Evolutionary conservation across 140 eudicot genomes (phyloP), one percentile per base, ranked within the genome.

Genomic region (Senecio squalidus): DNA sequence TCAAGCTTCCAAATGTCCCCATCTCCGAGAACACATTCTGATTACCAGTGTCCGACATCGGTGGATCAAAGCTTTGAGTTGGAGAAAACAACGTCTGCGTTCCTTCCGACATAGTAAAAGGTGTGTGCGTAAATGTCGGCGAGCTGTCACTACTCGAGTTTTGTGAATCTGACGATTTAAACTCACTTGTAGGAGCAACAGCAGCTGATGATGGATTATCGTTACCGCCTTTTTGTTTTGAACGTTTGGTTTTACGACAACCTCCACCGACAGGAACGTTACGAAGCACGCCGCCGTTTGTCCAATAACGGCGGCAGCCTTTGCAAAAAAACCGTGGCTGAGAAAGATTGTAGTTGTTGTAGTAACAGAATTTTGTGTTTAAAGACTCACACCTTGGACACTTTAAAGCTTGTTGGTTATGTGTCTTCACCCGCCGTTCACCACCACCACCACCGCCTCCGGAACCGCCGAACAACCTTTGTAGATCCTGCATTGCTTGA

Each of bases 311-410:
- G 8, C 70, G 70, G 48, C 70, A 64, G 20, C 58, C 66, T 11
- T 68, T 68, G 40, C 74, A 57, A 11, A 57, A 58, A 48, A 55
- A 59, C 14, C 67, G 74, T 34, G 67, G 74, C 30, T 68, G 74
- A 38, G 74, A 68, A 15, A 68, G 67, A 10, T 68, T 85, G 71
- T 85, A 85, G 82, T 81, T 85, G 78, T 85, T 85, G 84, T 85
- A 85, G 89, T 85, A 85, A 59, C 95, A 85, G 74, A 85, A 85
- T 50, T 85, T 85, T 4, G 95, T 85, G 81, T 78, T 81, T 47
- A 76, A 66, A 8, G 84, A 81, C 23, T 76, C 78, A 28, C 95
- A 85, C 49, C 95, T 78, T 9, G 90, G 95, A 67, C 95, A 86
- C 28, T 64, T 64, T 7, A 64, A 25, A 11, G 29, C 56, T 18